Evolutionary conservation across 2,329 filamentous ascomycete species (phyloP), one percentile per base, ranked within the genome.

Genomic region (Lasiodiplodia gonubiensis): DNA sequence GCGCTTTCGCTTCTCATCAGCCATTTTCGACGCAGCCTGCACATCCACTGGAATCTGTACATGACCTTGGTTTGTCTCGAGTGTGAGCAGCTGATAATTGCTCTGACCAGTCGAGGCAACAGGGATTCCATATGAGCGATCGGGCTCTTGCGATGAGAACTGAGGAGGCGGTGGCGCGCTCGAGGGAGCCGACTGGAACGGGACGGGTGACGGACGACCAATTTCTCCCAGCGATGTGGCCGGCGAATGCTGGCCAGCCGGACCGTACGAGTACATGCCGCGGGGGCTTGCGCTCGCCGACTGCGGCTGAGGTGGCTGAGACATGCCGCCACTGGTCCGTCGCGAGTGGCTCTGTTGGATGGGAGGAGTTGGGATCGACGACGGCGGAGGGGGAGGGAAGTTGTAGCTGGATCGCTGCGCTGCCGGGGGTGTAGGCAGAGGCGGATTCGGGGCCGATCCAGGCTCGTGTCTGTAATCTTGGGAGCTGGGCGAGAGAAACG

Each of bases 1-100:
- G 63, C 92, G 87, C 77, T 91, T 90, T 67, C 93, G 86, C 80
- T 95, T 97, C 78, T 96, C 92, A 74, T 95, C 92, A 48, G 92
- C 91, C 72, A 92, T 88, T 71, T 89, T 90, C 14, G 93, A 96
- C 14, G 90, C 93, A 72, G 92, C 90, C 71, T 92, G 90, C 52
- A 92, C 88, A 75, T 97, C 92, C 11, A 94, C 88, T 16, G 90
- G 89, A 59, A 94, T 88, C 70, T 85, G 82, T 66, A 86, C 83
- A 54, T 78, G 76, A 21, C 85, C 84, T 53, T 81, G 79, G 63
- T 81, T 81, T 18, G 82, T 85, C 70, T 84, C 80, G 64, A 85
- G 75, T 2, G 84, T 86, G 83, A 85, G 84, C 74, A 85, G 81
- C 72, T 84, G 85, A 67, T 84, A 84, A 59, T 79, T 81, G 69